Evolutionary conservation across 2,329 filamentous ascomycete genomes (phyloP), one percentile per base, ranked within the genome.

Genomic region (Monosporascus ibericus): DNA sequence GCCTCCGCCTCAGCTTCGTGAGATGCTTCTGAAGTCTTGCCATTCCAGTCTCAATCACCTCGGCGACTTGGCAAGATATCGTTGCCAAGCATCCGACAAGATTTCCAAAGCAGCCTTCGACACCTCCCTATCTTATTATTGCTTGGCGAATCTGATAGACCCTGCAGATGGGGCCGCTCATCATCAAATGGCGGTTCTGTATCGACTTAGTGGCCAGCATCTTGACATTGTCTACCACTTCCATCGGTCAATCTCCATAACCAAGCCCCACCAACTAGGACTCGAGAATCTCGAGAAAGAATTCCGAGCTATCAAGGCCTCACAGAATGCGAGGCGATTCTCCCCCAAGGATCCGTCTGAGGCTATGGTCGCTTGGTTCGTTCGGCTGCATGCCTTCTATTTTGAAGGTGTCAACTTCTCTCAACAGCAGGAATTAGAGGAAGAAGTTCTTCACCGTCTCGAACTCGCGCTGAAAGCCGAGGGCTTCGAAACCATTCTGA

Each of bases 141-240:
- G 81, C 51, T 76, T 97, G 54, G 94, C 94, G 22, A 83, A 85
- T 58, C 83, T 87, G 49, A 79, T 97, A 50, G 81, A 88, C 60
- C 90, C 92, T 3, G 76, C 82, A 18, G 90, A 88, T 46, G 92
- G 92, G 30, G 82, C 85, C 57, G 88, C 90, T 17, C 88, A 95
- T 64, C 92, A 99, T 64, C 94, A 97, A 69, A 84, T 94, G 68
- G 92, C 89, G 37, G 88, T 97, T 37, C 86, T 97, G 54, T 86
- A 87, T 54, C 80, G 90, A 47, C 85, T 87, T 50, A 84, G 92
- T 61, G 81, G 80, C 53, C 87, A 92, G 60, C 88, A 95, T 66
- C 80, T 97, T 48, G 84, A 90, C 55, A 86, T 90, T 9, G 86
- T 95, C 30, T 97, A 96, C 69, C 85, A 96, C 68, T 82, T 97